These are phyloP conservation scores for Exophiala sideris DNA, from an alignment of 2,329 filamentous ascomycete species.

Conservation along the genomic window DNA sequence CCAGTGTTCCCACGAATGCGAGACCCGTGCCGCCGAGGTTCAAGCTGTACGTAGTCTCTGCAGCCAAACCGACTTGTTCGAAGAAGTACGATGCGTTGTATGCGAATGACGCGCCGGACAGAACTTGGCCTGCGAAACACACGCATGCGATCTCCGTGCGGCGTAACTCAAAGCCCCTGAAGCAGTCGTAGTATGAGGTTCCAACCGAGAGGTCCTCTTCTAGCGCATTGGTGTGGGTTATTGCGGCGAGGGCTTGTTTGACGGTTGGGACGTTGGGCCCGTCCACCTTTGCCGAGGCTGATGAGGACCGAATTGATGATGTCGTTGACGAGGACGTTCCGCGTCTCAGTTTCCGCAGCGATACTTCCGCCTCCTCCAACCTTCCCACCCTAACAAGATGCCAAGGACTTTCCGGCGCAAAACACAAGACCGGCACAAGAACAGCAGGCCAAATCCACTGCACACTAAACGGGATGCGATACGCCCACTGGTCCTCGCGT, in stretches of 20 bases:
- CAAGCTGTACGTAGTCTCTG: constrained; percentile 35
- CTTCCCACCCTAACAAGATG: constrained; percentile 29
- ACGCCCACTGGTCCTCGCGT: constrained; percentile 27
- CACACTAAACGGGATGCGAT: constrained; percentile 26
- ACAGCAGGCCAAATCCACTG: constrained; percentile 29
- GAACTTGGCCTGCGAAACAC: constrained; percentile 37
- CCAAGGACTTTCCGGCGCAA: constrained; percentile 31
- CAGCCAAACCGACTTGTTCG: constrained; percentile 38
- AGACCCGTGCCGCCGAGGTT: constrained; percentile 59
- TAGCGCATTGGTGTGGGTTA: constrained; percentile 38
- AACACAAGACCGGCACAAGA: constrained; percentile 26
- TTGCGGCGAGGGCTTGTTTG: constrained; percentile 35
- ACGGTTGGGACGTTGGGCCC: neutral
- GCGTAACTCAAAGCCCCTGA: constrained; percentile 34
- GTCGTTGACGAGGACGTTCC: constrained; percentile 7
- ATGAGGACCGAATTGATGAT: too few relatives aligned
- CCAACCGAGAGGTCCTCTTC: constrained; percentile 30
- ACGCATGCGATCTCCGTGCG: constrained; percentile 43
- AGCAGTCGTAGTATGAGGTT: constrained; percentile 34
- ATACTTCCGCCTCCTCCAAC: constrained; percentile 27
- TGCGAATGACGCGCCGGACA: constrained; percentile 35
- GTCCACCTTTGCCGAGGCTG: too few relatives aligned
- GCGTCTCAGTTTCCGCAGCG: constrained; percentile 27
- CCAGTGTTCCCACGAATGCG: constrained; percentile 49
- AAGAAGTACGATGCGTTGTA: constrained; percentile 41